Percentiles rank a stretch among this genome's conserved stretches.
Evolutionary conservation across 768 basidiomycete species (phyloP).

Genomic region (Boletus speciosus): DNA sequence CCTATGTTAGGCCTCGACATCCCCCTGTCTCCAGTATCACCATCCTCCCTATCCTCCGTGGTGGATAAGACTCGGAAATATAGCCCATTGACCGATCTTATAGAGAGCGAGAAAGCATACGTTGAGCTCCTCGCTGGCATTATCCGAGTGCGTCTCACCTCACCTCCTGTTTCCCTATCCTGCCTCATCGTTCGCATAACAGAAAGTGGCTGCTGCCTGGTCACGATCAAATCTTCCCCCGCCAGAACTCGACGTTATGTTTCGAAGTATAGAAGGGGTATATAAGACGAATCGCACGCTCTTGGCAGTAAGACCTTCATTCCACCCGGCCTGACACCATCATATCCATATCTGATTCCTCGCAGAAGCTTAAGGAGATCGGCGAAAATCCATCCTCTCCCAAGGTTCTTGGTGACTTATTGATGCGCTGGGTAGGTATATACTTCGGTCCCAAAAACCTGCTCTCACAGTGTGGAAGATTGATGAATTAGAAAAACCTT

Average conservation of each 20-base stretch:
- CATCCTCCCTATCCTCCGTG: constrained; percentile 22
- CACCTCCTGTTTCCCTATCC: background rate
- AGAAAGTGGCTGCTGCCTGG: constrained; percentile 99
- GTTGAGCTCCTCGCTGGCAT: constrained; percentile 87
- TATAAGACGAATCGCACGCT: constrained; percentile 89
- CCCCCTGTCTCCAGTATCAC: constrained; percentile 21
- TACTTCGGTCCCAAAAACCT: constrained; percentile 5
- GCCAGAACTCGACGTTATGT: constrained; percentile 87
- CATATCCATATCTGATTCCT: constrained; percentile 13
- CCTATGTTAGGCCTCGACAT: constrained; percentile 20
- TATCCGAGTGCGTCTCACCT: constrained; percentile 67
- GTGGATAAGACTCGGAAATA: constrained; percentile 56
- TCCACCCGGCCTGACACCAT: background rate
- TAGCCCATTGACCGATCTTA: constrained; percentile 88
- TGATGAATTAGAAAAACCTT: constrained; percentile 85
- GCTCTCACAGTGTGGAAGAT: constrained; percentile 52
- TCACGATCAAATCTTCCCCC: constrained; percentile 93
- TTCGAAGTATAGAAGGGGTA: constrained; percentile 86
- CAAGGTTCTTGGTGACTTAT: constrained; percentile 88
- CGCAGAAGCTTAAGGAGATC: constrained; percentile 90
- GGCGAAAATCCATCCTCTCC: constrained; percentile 90
- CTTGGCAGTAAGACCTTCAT: constrained; percentile 48
- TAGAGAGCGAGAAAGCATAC: constrained; percentile 90
- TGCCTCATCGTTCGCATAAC: constrained; percentile 15
- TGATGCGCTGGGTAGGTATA: constrained; percentile 91